Conservation (phyloP, 2,329 filamentous ascomycete genomes). For the Rutstroemia sp. region DNA sequence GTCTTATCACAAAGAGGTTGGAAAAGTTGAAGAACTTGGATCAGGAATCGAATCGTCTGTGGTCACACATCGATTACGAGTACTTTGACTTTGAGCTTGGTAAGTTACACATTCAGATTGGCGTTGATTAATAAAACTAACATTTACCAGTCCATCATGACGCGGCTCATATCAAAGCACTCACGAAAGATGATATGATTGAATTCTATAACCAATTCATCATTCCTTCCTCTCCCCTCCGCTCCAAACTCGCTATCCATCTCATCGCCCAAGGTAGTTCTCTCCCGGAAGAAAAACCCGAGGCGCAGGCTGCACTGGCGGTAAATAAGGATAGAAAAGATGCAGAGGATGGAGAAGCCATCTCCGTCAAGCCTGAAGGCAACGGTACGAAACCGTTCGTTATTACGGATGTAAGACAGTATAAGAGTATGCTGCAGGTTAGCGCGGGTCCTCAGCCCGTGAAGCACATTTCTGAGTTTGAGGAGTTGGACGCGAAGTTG, state of each 20-base stretch:
- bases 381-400: constrained; percentile 49
- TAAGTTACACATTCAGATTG: constrained; percentile 35
- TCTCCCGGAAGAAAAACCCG: constrained; percentile 32
- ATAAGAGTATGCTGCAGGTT: constrained; percentile 68
- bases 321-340: constrained; percentile 29
- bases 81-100: constrained; percentile 85
- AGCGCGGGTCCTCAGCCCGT: constrained; percentile 67
- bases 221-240: constrained; percentile 59
- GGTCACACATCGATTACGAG: constrained; percentile 77
- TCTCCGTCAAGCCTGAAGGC: constrained; percentile 18
- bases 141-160: constrained; percentile 43
- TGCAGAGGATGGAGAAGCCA: constrained; percentile 13
- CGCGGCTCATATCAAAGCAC: constrained; percentile 61
- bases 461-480: constrained; percentile 73
- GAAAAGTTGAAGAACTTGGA: constrained; percentile 91
- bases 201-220: constrained; percentile 74
- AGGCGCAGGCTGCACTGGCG: constrained; percentile 29
- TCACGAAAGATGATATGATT: constrained; percentile 75
- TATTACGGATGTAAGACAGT: constrained; percentile 73
- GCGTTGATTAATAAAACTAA: constrained; percentile 6
- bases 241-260: constrained; percentile 82
- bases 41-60: constrained; percentile 76
- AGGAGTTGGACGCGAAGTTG: constrained; percentile 78
- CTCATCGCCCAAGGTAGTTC: constrained; percentile 61
- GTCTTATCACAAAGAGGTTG: constrained; percentile 75